Evolutionary conservation across 2,329 filamentous ascomycete genomes (phyloP).

Genomic region (Penicillium decumbens): DNA sequence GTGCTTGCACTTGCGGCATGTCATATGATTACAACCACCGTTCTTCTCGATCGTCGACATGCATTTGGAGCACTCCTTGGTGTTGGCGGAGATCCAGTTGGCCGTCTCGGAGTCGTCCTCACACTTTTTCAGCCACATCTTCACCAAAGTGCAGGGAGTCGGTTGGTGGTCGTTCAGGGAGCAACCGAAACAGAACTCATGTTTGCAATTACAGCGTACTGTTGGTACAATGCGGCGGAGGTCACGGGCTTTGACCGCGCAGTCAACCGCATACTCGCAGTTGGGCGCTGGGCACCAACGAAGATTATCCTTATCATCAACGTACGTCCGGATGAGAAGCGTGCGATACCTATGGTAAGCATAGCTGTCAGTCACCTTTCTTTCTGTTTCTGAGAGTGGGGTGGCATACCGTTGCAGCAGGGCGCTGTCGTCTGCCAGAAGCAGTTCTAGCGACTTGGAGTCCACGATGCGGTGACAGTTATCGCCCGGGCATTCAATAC

Average conservation of each 20-base stretch:
- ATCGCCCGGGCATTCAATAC: conserved; percentile 88
- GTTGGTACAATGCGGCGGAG: conserved; percentile 81
- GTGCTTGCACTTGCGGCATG: conserved; percentile 88
- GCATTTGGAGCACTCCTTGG: conserved; percentile 95
- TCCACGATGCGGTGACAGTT: conserved; percentile 88
- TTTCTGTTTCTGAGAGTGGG: neutral
- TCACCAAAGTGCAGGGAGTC: conserved; percentile 83
- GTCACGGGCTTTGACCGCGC: conserved; percentile 80
- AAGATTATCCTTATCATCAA: conserved; percentile 90
- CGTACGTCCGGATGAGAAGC: conserved; percentile 86
- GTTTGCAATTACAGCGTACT: conserved; percentile 76
- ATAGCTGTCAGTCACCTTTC: conserved; percentile 10
- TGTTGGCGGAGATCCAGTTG: conserved; percentile 99
- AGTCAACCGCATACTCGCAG: conserved; percentile 89
- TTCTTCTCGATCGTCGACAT: conserved; percentile 99
- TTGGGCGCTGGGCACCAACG: conserved; percentile 99
- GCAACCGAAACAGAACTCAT: conserved; percentile 94
- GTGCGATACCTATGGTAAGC: conserved; percentile 62
- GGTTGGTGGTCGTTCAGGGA: conserved; percentile 86
- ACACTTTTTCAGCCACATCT: conserved; percentile 96
- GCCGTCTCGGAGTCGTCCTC: conserved; percentile 97
- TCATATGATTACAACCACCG: conserved; percentile 97
- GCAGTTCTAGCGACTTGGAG: conserved; percentile 75
- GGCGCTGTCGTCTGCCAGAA: conserved; percentile 52
- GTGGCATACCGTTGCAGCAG: conserved; percentile 51